These are phyloP conservation scores for Hysterium pulicare DNA, from an alignment of 2,329 filamentous ascomycete species.

Conservation along the genomic window DNA sequence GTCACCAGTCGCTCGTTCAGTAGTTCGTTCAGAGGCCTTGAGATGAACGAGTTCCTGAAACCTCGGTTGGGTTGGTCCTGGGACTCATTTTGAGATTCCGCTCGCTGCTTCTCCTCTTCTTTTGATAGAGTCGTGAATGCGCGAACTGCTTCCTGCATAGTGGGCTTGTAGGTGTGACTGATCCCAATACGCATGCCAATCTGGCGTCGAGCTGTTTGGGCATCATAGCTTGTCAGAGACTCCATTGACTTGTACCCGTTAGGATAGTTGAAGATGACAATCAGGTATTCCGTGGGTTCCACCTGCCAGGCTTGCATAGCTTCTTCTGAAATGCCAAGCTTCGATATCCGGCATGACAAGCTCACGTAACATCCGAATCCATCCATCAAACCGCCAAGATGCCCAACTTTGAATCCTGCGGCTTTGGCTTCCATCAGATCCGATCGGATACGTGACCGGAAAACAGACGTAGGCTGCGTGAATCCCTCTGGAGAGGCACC, in stretches of 20 bases:
- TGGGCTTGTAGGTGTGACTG: conserved; percentile 70
- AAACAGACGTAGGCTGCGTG: conserved; percentile 21
- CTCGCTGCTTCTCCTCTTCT: conserved; percentile 25
- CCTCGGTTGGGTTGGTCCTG: conserved; percentile 14
- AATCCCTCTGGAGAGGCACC: conserved; percentile 6
- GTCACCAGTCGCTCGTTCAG: conserved; percentile 63
- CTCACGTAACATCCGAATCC: conserved; percentile 55
- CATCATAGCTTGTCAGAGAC: conserved; percentile 46
- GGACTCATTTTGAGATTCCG: conserved; percentile 14
- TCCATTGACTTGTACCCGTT: conserved; percentile 61
- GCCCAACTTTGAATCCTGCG: conserved; percentile 68
- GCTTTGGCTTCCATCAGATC: conserved; percentile 62
- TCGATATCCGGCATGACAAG: conserved; percentile 65
- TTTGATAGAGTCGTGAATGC: conserved; percentile 47
- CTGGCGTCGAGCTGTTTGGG: conserved; percentile 29
- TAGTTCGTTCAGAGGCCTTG: conserved; percentile 65
- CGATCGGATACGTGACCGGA: conserved; percentile 45
- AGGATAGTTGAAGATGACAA: conserved; percentile 66
- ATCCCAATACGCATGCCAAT: conserved; percentile 67
- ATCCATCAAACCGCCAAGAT: conserved; percentile 52
- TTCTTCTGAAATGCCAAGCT: conserved; percentile 70
- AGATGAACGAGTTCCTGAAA: conserved; percentile 65
- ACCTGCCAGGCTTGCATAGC: conserved; percentile 76
- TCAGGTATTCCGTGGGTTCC: conserved; percentile 62
- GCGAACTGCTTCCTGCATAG: conserved; percentile 49